These are phyloP conservation scores for Fusarium domesticum DNA, from an alignment of 2,329 filamentous ascomycete species.

Conservation along the genomic window DNA sequence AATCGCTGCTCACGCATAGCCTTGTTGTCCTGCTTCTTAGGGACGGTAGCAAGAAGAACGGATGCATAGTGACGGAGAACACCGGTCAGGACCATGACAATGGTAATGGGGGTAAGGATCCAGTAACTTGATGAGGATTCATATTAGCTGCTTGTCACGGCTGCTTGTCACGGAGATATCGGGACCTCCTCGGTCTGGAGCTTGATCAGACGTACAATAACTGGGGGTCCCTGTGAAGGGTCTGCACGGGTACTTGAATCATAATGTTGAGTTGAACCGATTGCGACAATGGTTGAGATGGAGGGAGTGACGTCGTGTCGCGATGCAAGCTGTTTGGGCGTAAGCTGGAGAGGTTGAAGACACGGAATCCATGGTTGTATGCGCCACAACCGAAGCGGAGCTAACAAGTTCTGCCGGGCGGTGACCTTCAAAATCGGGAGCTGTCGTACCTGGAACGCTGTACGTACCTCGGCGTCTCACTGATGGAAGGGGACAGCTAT, in stretches of 20 bases:
- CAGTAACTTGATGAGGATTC: slow-evolving; percentile 69
- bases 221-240: slow-evolving; percentile 97
- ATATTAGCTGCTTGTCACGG: slow-evolving; percentile 16
- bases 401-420: background rate
- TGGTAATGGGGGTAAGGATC: slow-evolving; percentile 95
- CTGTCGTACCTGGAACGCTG: too few relatives aligned
- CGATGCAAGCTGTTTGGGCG: slow-evolving; percentile 4
- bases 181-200: slow-evolving; percentile 1
- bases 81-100: slow-evolving; percentile 97
- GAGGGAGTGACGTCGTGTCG: slow-evolving; percentile 14
- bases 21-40: slow-evolving; percentile 75
- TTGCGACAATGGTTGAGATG: slow-evolving; percentile 5
- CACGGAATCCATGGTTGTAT: slow-evolving; percentile 8
- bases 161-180: background rate
- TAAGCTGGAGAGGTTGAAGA: slow-evolving; percentile 17
- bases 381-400: slow-evolving; percentile 13
- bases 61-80: slow-evolving; percentile 95
- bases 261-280: slow-evolving; percentile 46
- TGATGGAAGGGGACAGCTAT: background rate
- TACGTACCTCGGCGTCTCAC: background rate
- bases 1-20: slow-evolving; percentile 83
- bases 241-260: slow-evolving; percentile 84
- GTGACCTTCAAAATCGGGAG: background rate
- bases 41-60: slow-evolving; percentile 79
- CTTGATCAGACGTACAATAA: slow-evolving; percentile 69